Percentiles rank a stretch among this genome's conserved stretches.
Evolutionary conservation across 129 eudicot species (phyloP).

Genomic region (Gnaphalium uliginosum): DNA sequence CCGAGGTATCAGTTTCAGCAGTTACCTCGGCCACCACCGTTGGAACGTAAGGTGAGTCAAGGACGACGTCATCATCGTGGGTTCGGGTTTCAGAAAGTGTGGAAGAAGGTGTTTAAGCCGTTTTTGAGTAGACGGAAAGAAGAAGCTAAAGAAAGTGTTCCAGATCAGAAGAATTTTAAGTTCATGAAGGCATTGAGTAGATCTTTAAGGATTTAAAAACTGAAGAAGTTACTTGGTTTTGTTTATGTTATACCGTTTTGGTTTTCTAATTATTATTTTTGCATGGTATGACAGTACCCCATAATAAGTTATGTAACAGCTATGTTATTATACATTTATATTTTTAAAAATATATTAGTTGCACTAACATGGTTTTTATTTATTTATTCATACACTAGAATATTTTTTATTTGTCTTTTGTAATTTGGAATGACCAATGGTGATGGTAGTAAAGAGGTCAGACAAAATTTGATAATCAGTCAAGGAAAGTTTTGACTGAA

Average conservation of each 20-base stretch:
- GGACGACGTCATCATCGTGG: slow-evolving; percentile 32
- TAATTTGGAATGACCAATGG: not conserved
- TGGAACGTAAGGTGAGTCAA: slow-evolving; percentile 30
- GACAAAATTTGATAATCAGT: not conserved
- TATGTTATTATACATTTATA: not conserved
- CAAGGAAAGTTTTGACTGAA: not conserved
- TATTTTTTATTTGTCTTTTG: not conserved
- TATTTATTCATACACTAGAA: not conserved
- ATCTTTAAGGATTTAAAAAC: slow-evolving; percentile 49
- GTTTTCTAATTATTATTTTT: not conserved
- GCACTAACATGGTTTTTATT: not conserved
- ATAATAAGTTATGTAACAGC: not conserved
- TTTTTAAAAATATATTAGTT: no score
- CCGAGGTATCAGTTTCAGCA: slow-evolving; percentile 14
- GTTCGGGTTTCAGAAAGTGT: slow-evolving; percentile 47
- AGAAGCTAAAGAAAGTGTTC: slow-evolving; percentile 11
- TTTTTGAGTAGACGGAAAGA: slow-evolving; percentile 40
- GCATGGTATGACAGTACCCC: not conserved
- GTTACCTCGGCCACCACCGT: slow-evolving; percentile 15
- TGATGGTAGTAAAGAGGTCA: not conserved
- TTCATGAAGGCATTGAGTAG: slow-evolving; percentile 53
- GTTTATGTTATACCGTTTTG: slow-evolving; percentile 16
- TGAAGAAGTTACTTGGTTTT: not conserved
- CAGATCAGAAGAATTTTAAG: slow-evolving; percentile 35
- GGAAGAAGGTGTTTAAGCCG: slow-evolving; percentile 56